Evolutionary conservation across 1,139 yeast species (phyloP), one percentile per base, ranked within the genome.

Genomic region (Geotrichum candidum): DNA sequence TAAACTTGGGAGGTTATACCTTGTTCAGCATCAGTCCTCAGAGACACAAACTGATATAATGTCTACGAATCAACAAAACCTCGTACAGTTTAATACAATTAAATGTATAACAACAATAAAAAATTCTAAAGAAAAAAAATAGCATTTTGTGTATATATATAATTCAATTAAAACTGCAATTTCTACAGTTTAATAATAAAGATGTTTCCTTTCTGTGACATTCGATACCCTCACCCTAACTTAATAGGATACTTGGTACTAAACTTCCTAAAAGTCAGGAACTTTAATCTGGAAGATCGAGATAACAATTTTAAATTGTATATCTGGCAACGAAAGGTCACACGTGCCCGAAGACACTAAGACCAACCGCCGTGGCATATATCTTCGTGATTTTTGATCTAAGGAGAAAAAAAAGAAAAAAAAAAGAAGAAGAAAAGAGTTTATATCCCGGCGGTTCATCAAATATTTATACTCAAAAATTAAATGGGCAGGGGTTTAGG

Each of bases 251-350:
- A 61, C 66, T 60, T 66, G 74, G 70, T 69, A 68, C 71, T 64
- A 72, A 73, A 74, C 78, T 75, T 75, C 78, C 78, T 75, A 75
- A 69, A 64, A 70, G 74, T 68, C 71, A 70, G 77, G 78, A 57
- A 70, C 55, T 51, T 51, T 69, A 54, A 53, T 75, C 77, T 75
- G 72, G 78, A 73, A 72, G 74, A 73, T 65, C 64, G 60, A 61
- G 68, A 67, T 68, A 68, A 68, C 64, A 58, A 53, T 53, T 53
- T 53, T 5, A 56, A 31, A 53, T 52, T 64, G 61, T 65, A 68
- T 72, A 70, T 71, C 71, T 73, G 77, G 77, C 77, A 75, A 74
- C 75, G 74, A 61, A 70, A 70, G 64, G 69, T 64, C 65, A 60
- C 59, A 56, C 58, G 45, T 58, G 48, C 10, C 18, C 48, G 10